Percentiles rank a stretch among this genome's conserved stretches.
Conservation (phyloP, 805 yeast species). For the Pichia gijzeniarum region DNA sequence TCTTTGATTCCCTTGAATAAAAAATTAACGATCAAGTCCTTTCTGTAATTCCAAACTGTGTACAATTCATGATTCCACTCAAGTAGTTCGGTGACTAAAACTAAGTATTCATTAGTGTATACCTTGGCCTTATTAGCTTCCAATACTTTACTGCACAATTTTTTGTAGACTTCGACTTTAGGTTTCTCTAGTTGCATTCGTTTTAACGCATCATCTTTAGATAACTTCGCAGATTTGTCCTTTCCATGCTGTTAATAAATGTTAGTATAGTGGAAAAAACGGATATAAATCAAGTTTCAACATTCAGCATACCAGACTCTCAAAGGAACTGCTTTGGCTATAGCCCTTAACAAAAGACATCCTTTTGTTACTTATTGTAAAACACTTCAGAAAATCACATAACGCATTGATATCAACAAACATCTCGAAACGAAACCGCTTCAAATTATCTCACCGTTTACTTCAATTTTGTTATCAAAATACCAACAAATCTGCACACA, state of each 20-base stretch:
- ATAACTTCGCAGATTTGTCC: conserved; percentile 45
- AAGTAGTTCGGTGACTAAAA: conserved; percentile 51
- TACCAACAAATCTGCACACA: no score
- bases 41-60: conserved; percentile 83
- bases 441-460: no score
- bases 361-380: background rate
- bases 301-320: conserved; percentile 11
- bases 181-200: conserved; percentile 53
- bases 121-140: conserved; percentile 23
- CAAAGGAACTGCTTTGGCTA: conserved; percentile 13
- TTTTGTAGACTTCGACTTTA: conserved; percentile 51
- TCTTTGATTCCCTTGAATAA: conserved; percentile 21
- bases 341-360: conserved; percentile 18
- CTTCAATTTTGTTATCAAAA: no score
- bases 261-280: conserved; percentile 6
- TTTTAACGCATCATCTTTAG: conserved; percentile 47
- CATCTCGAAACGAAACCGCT: no score
- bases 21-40: conserved; percentile 50
- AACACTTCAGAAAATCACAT: background rate
- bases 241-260: conserved; percentile 52
- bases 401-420: no score
- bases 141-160: conserved; percentile 41
- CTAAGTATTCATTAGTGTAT: conserved; percentile 37
- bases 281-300: background rate
- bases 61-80: conserved; percentile 78